Conservation (phyloP, 148 eudicot genomes). For the Cornus suecica region DNA sequence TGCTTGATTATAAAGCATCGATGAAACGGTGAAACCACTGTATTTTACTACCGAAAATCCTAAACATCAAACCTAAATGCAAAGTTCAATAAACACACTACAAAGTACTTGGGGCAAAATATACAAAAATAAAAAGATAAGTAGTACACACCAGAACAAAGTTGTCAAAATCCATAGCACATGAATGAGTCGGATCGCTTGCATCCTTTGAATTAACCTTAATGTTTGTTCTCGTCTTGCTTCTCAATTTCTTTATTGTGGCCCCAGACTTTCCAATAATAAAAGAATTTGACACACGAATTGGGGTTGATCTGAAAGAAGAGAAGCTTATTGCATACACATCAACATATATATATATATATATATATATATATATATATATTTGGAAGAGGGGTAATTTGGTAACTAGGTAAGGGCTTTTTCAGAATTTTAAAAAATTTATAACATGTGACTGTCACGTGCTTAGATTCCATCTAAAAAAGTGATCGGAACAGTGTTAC, state of each 20-base stretch:
- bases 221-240: slow-evolving; percentile 64
- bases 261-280: slow-evolving; percentile 88
- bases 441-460: no score
- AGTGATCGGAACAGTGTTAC: no score
- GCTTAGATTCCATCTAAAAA: no score
- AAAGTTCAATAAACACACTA: background rate
- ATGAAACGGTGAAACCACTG: background rate
- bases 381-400: no score
- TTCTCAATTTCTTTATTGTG: slow-evolving; percentile 76
- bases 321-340: no score
- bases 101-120: background rate
- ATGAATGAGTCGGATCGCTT: slow-evolving; percentile 67
- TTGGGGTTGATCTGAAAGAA: no score
- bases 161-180: slow-evolving; percentile 93
- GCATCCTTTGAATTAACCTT: slow-evolving; percentile 64
- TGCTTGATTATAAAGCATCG: no score
- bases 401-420: no score
- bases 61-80: background rate
- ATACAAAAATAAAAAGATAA: background rate
- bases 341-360: no score
- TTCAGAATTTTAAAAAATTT: no score
- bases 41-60: background rate
- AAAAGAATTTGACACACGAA: slow-evolving; percentile 84
- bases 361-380: no score
- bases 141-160: slow-evolving; percentile 72